These are phyloP conservation scores for Tubosaeta brunneosetosa DNA, from an alignment of 768 basidiomycete species.

Conservation along the genomic window DNA sequence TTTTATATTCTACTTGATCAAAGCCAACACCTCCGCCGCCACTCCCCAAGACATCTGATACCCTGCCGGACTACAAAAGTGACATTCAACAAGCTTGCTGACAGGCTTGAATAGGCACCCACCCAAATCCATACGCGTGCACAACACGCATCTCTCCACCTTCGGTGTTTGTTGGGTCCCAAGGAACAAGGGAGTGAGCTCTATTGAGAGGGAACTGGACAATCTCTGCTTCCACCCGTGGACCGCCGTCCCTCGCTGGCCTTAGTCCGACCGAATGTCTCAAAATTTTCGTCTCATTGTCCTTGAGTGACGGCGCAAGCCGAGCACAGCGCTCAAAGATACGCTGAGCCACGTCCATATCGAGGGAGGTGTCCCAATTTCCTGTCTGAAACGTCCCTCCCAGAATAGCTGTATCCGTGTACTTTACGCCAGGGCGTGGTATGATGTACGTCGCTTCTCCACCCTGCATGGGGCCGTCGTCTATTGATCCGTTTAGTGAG, in stretches of 20 bases:
- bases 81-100: conserved; percentile 7
- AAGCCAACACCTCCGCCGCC: conserved; percentile 36
- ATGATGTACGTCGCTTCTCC: conserved; percentile 53
- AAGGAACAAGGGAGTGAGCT: conserved; percentile 15
- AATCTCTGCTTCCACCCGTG: conserved; percentile 49
- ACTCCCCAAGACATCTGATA: conserved; percentile 43
- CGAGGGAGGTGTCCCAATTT: conserved; percentile 49
- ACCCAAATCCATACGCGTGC: conserved; percentile 64
- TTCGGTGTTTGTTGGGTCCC: conserved; percentile 17
- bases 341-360: conserved; percentile 35
- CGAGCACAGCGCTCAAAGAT: conserved; percentile 46
- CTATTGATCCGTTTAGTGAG: conserved; percentile 6
- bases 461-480: conserved; percentile 10
- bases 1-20: conserved; percentile 18
- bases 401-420: conserved; percentile 44
- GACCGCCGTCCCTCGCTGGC: conserved; percentile 51
- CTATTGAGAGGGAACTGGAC: conserved; percentile 32
- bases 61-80: conserved; percentile 29
- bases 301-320: conserved; percentile 34
- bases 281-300: conserved; percentile 36
- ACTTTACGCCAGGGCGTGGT: conserved; percentile 45
- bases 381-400: conserved; percentile 53
- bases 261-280: conserved; percentile 56
- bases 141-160: conserved; percentile 34
- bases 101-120: conserved; percentile 4